Conservation (phyloP, 192 early-diverging fungal genomes). For the Backusella luteola region DNA sequence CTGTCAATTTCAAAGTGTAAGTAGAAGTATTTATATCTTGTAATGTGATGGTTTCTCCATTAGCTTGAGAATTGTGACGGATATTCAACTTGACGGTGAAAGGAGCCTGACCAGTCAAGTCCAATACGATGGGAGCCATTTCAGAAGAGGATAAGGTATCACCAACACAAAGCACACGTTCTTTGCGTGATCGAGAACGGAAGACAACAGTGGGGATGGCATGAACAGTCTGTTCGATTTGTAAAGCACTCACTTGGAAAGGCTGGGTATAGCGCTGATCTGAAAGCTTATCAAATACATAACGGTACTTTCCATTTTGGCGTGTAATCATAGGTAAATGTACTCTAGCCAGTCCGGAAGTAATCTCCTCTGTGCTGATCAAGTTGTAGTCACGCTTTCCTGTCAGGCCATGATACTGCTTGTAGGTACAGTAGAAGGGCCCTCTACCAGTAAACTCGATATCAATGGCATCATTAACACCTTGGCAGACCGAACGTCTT, state of each 20-base stretch:
- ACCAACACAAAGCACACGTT: constrained; percentile 37
- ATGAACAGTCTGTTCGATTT: constrained; percentile 37
- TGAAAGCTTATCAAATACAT: constrained; percentile 36
- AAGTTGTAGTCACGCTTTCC: constrained; percentile 6
- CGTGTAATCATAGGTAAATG: constrained; percentile 35
- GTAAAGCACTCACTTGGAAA: constrained; percentile 10
- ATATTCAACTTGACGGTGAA: constrained; percentile 34
- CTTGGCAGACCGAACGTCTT: constrained; percentile 36
- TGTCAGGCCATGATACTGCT: not conserved
- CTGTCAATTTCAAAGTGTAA: constrained; percentile 23
- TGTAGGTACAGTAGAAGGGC: constrained; percentile 32
- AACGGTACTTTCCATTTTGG: constrained; percentile 29
- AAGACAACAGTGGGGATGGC: constrained; percentile 34
- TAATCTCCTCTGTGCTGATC: constrained; percentile 19
- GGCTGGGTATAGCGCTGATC: constrained; percentile 39
- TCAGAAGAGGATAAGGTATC: constrained; percentile 23
- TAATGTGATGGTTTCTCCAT: constrained; percentile 14
- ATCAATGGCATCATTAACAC: constrained; percentile 32
- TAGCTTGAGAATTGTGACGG: constrained; percentile 20
- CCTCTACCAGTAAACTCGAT: constrained; percentile 34
- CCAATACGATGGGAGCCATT: constrained; percentile 23
- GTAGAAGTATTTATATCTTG: constrained; percentile 26
- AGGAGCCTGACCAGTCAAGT: constrained; percentile 35
- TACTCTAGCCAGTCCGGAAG: constrained; percentile 25
- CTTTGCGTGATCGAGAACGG: not conserved